A percentile compares a stretch with the other conserved stretches of the same genome.
These are phyloP conservation scores for Acanthochlamys bracteata DNA, from an alignment of 106 monocot species.

Conservation along the genomic window DNA sequence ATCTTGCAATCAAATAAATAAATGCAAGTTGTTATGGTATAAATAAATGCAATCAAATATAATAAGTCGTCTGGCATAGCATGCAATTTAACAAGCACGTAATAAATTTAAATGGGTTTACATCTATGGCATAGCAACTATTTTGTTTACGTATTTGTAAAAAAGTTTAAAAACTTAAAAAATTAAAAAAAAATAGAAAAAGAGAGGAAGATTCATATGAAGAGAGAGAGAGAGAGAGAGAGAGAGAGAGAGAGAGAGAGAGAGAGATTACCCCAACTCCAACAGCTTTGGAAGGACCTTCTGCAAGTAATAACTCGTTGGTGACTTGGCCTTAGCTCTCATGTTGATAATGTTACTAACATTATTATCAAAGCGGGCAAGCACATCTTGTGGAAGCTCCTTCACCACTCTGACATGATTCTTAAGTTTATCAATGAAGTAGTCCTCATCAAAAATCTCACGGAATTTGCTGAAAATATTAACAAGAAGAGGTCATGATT, in stretches of 20 bases:
- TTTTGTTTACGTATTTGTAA: too few species aligned
- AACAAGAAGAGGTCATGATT: neutral
- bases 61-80: too few species aligned
- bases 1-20: too few species aligned
- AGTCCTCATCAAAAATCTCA: conserved; percentile 97
- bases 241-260: neutral
- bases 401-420: conserved; percentile 70
- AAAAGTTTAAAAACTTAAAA: too few species aligned
- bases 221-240: neutral
- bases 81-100: too few species aligned
- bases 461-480: conserved; percentile 76
- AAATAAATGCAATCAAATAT: too few species aligned
- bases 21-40: too few species aligned
- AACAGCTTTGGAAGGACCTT: conserved; percentile 87
- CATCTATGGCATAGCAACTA: too few species aligned
- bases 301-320: conserved; percentile 62
- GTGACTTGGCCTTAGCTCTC: conserved; percentile 80
- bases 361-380: conserved; percentile 76
- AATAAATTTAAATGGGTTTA: too few species aligned
- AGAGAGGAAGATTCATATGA: too few species aligned
- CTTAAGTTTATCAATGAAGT: conserved; percentile 69
- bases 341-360: conserved; percentile 84
- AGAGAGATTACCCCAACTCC: conserved; percentile 58
- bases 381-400: conserved; percentile 66
- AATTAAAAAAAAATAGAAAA: too few species aligned